phyloP scores from a whole-genome alignment of 2,329 filamentous ascomycete genomes.

The Thielaviopsis punctulata region DNA sequence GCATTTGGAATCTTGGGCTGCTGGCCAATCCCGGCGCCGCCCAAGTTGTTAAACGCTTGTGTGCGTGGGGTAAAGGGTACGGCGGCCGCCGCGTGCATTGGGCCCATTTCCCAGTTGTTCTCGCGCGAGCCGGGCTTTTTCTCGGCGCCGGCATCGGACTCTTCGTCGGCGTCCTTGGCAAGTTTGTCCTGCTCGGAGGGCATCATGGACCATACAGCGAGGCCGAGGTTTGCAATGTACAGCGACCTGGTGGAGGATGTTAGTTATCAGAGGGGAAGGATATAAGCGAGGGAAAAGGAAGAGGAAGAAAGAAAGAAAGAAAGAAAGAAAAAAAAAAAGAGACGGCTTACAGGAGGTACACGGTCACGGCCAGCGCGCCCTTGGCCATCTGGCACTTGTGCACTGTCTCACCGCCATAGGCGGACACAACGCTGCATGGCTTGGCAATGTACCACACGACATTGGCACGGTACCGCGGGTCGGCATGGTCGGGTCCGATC shows the following conservation, averaged over 20 bases:
- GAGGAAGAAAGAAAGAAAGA: too few species aligned
- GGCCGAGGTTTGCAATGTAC: conserved; percentile 17
- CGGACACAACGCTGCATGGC: conserved; percentile 30
- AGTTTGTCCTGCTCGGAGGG: conserved; percentile 38
- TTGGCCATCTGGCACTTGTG: conserved; percentile 52
- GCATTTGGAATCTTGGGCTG: conserved; percentile 8
- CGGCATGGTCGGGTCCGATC: conserved; percentile 54
- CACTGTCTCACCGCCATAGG: conserved; percentile 24
- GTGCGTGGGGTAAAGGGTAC: conserved; percentile 48
- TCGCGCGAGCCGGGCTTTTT: background rate
- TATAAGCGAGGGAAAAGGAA: too few species aligned
- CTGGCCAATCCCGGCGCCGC: conserved; percentile 17
- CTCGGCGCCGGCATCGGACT: conserved; percentile 20
- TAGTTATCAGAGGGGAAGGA: background rate
- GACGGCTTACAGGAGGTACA: conserved; percentile 50
- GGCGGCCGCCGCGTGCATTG: conserved; percentile 6
- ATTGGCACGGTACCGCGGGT: conserved; percentile 41
- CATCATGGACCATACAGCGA: conserved; percentile 41
- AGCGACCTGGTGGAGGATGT: conserved; percentile 4
- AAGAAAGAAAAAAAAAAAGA: background rate
- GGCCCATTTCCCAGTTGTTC: background rate
- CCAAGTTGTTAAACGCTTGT: conserved; percentile 47
- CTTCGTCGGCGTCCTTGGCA: conserved; percentile 22
- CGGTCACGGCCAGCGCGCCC: conserved; percentile 43
- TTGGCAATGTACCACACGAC: conserved; percentile 61